Evolutionary conservation across 352 stramenopile genomes (phyloP).

Genomic region (Globisporangium carolinianum): DNA sequence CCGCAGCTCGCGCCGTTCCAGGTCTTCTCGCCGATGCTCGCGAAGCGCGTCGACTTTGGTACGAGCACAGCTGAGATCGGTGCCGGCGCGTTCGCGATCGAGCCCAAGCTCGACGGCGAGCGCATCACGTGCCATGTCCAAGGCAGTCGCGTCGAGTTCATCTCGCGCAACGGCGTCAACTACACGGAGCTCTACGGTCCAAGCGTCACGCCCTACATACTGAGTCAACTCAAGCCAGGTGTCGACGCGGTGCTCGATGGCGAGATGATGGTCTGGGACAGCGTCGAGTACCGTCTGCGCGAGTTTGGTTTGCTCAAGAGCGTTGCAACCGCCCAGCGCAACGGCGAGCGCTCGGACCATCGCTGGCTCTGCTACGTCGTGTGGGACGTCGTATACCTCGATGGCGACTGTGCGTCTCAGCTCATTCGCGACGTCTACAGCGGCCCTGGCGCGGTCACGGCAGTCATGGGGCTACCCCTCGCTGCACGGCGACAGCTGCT

Average conservation of each 20-base stretch:
- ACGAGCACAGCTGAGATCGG: conserved; percentile 71
- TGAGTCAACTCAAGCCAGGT: conserved; percentile 45
- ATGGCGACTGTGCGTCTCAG: conserved; percentile 28
- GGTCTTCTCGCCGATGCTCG: conserved; percentile 83
- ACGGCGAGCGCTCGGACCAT: conserved; percentile 36
- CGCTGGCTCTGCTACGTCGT: conserved; percentile 82
- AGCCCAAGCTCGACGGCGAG: conserved; percentile 82
- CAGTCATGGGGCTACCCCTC: conserved; percentile 72
- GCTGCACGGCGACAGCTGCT: conserved; percentile 52
- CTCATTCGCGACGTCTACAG: conserved; percentile 62
- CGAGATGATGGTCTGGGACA: conserved; percentile 89
- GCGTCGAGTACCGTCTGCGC: conserved; percentile 58
- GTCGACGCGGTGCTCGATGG: conserved; percentile 79
- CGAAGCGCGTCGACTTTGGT: conserved; percentile 81
- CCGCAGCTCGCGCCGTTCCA: conserved; percentile 75
- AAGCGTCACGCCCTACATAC: conserved; percentile 49
- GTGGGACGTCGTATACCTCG: conserved; percentile 79
- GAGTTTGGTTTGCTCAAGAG: conserved; percentile 82
- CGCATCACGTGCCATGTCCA: conserved; percentile 77
- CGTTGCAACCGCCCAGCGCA: conserved; percentile 54
- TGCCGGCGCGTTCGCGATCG: conserved; percentile 68
- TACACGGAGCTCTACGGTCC: conserved; percentile 71
- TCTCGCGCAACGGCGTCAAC: conserved; percentile 81
- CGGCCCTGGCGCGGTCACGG: conserved; percentile 41
- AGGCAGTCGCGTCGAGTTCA: conserved; percentile 59